phyloP scores from a whole-genome alignment of 2,329 filamentous ascomycete species.

The Grosmannia clavigera region DNA sequence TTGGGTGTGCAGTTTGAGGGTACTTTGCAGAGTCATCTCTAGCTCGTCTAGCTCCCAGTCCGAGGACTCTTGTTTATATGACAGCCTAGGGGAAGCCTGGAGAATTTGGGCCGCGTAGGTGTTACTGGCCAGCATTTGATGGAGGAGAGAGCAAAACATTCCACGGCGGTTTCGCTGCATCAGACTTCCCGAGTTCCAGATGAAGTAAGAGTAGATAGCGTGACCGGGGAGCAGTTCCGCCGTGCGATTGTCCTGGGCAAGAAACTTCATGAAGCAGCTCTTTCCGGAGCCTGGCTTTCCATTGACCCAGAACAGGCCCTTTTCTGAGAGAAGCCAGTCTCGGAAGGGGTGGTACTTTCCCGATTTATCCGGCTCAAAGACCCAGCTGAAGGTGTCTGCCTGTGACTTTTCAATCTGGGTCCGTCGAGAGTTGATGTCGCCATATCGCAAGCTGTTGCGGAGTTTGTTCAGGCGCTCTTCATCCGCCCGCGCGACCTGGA shows the following conservation, averaged over 20 bases:
- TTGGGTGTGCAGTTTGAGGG: neutral
- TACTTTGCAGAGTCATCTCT: neutral
- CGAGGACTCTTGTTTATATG: neutral
- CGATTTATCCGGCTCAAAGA: neutral
- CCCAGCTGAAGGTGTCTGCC: neutral
- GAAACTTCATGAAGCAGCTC: neutral
- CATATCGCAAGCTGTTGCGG: neutral
- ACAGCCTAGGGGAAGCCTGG: neutral
- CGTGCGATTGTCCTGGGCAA: neutral
- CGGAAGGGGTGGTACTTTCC: neutral
- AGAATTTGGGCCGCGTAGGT: neutral
- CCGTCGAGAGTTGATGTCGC: neutral
- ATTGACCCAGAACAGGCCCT: neutral
- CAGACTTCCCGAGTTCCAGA: neutral
- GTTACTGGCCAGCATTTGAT: neutral
- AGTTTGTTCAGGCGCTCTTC: neutral
- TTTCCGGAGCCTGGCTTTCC: neutral
- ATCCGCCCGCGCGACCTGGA: neutral
- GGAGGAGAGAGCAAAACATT: neutral
- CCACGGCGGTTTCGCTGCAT: neutral
- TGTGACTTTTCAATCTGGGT: neutral
- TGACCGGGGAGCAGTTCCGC: neutral
- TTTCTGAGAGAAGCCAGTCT: neutral
- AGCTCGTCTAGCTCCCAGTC: neutral
- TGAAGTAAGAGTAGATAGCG: neutral